Evolutionary conservation across 2,329 filamentous ascomycete species (phyloP).

Genomic region (Penicillium fuscoglaucum): DNA sequence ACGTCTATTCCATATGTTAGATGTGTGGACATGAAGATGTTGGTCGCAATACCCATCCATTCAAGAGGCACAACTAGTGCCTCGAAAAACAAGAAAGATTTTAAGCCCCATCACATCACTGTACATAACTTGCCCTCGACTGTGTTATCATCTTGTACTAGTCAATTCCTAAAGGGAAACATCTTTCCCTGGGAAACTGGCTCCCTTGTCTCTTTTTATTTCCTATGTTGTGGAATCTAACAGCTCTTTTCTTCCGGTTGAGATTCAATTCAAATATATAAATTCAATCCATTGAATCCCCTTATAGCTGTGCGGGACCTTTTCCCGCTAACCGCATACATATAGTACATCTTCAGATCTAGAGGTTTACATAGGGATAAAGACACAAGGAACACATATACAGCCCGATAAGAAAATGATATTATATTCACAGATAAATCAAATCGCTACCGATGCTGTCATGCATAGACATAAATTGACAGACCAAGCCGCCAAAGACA

Average conservation of each 20-base stretch:
- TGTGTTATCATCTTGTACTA: conserved; percentile 35
- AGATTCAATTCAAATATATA: conserved; percentile 15
- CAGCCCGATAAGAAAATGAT: conserved; percentile 19
- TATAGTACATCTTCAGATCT: not conserved
- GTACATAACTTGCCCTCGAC: conserved; percentile 36
- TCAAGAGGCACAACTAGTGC: conserved; percentile 10
- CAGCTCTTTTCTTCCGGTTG: conserved; percentile 24
- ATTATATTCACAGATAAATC: conserved; percentile 31
- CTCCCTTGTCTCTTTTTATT: conserved; percentile 29
- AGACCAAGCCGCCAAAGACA: conserved; percentile 25
- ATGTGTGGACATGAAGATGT: conserved; percentile 3
- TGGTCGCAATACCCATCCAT: conserved; percentile 11
- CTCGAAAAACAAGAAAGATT: conserved; percentile 23
- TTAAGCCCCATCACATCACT: conserved; percentile 23
- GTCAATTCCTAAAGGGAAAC: conserved; percentile 30
- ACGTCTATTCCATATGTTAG: not conserved
- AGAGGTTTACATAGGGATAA: not conserved
- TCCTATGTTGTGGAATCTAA: conserved; percentile 31
- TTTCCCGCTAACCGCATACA: not conserved
- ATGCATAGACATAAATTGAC: conserved; percentile 28
- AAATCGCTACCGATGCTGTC: conserved; percentile 32
- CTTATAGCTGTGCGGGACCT: not conserved
- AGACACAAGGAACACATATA: conserved; percentile 4
- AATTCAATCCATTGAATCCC: not conserved
- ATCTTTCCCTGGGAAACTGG: conserved; percentile 17